Conservation (phyloP, 208 protist genomes). For the Trypanosoma congolense region DNA sequence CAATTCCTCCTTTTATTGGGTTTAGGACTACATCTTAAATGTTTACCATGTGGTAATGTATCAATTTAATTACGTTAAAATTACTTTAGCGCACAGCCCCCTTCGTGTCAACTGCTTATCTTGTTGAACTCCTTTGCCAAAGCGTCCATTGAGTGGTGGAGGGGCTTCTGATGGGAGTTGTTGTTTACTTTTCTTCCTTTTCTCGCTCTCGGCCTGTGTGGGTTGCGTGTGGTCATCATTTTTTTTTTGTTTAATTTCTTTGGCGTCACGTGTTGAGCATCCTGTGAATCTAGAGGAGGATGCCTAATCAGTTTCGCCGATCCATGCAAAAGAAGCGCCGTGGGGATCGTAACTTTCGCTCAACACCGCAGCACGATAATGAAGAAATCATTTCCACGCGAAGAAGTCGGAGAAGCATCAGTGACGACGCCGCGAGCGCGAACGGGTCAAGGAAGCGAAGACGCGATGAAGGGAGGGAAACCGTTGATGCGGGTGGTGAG, state of each 20-base stretch:
- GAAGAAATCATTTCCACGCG: constrained; percentile 7
- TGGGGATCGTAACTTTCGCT: constrained; percentile 8
- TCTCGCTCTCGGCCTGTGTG: background rate
- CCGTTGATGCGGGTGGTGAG: constrained; percentile 22
- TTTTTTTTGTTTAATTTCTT: too few relatives aligned
- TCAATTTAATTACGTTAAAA: too few relatives aligned
- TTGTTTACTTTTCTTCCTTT: background rate
- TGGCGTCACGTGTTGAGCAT: too few relatives aligned
- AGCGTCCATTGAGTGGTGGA: too few relatives aligned
- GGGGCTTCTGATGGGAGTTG: too few relatives aligned
- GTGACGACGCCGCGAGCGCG: background rate
- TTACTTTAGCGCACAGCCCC: too few relatives aligned
- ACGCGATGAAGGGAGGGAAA: constrained; percentile 9
- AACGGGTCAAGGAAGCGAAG: constrained; percentile 5
- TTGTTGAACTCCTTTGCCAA: too few relatives aligned
- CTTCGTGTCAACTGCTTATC: too few relatives aligned
- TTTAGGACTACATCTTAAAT: too few relatives aligned
- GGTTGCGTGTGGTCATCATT: background rate
- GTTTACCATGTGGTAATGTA: too few relatives aligned
- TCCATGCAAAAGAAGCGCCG: constrained; percentile 10
- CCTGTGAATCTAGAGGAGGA: too few relatives aligned
- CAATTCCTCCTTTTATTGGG: too few relatives aligned
- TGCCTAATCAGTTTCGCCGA: constrained; percentile 45
- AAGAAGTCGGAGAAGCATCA: constrained; percentile 13
- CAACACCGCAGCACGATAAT: constrained; percentile 4